A percentile compares a stretch with the other conserved stretches of the same genome.
Conservation (phyloP, 345 rosid genomes). For the Raphanus sativus region DNA sequence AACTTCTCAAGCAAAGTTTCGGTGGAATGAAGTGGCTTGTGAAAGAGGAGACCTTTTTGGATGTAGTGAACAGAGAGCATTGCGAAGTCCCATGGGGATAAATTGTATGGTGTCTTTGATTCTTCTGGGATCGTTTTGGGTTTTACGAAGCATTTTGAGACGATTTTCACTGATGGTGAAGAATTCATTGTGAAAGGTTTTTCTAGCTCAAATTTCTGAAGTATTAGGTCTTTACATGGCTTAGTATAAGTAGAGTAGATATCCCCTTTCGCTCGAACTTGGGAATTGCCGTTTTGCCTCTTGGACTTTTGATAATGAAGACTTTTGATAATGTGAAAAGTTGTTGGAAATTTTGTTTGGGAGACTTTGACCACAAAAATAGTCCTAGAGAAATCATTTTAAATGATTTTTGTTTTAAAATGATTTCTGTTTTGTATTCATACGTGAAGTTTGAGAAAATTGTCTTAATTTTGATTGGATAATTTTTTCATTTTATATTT, state of each 20-base stretch:
- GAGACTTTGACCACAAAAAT: neutral
- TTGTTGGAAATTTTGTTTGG: neutral
- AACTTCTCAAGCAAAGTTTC: conserved; percentile 43
- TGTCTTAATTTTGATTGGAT: too few species aligned
- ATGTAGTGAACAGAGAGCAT: conserved; percentile 71
- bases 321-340: neutral
- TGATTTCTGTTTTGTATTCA: too few species aligned
- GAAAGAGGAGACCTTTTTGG: conserved; percentile 67
- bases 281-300: neutral
- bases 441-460: too few species aligned
- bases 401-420: too few species aligned
- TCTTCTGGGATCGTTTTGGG: conserved; percentile 45
- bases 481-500: too few species aligned
- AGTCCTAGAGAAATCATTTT: neutral
- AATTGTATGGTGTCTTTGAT: conserved; percentile 48
- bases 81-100: conserved; percentile 69
- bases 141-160: conserved; percentile 26
- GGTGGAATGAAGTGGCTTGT: conserved; percentile 58
- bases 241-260: neutral
- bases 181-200: conserved; percentile 19
- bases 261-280: neutral
- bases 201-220: neutral
- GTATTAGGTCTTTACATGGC: neutral
- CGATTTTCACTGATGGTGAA: conserved; percentile 24
- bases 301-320: neutral